Conservation (phyloP, 2,329 filamentous ascomycete genomes). For the Penicillium sp. region DNA sequence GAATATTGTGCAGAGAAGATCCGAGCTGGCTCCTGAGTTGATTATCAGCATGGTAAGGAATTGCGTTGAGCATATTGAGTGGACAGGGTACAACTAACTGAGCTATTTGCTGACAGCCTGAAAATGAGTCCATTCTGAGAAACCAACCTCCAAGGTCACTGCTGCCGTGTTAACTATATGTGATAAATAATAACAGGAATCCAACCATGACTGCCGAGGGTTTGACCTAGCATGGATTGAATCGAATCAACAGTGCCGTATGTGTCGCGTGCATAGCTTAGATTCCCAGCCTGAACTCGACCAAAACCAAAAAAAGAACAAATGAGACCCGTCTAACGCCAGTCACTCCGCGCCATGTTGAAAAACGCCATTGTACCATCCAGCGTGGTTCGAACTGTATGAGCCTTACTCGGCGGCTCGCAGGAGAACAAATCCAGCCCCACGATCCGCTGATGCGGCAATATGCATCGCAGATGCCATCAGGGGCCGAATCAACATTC, state of each 20-base stretch:
- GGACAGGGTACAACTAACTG: conserved; percentile 1
- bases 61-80: not conserved
- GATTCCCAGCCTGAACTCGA: conserved; percentile 13
- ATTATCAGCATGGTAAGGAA: not conserved
- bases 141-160: not conserved
- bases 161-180: conserved; percentile 16
- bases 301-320: conserved; percentile 12
- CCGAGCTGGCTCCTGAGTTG: not conserved
- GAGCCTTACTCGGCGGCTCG: conserved; percentile 13
- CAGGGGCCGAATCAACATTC: not conserved
- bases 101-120: not conserved
- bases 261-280: not conserved
- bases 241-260: conserved; percentile 11
- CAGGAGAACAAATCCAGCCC: conserved; percentile 5
- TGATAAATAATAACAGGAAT: conserved; percentile 1
- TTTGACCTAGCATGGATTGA: conserved; percentile 9
- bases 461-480: no score
- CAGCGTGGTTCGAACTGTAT: conserved; percentile 10
- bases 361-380: conserved; percentile 27
- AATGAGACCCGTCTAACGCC: conserved; percentile 24
- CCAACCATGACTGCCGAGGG: conserved; percentile 2
- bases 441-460: conserved; percentile 3
- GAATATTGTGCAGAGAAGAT: not conserved
- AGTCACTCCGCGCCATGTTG: conserved; percentile 22
- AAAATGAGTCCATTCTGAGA: not conserved